A percentile compares a stretch with the other conserved stretches of the same genome.
Conservation (phyloP, 2,329 filamentous ascomycete species). For the Nemania sp. region DNA sequence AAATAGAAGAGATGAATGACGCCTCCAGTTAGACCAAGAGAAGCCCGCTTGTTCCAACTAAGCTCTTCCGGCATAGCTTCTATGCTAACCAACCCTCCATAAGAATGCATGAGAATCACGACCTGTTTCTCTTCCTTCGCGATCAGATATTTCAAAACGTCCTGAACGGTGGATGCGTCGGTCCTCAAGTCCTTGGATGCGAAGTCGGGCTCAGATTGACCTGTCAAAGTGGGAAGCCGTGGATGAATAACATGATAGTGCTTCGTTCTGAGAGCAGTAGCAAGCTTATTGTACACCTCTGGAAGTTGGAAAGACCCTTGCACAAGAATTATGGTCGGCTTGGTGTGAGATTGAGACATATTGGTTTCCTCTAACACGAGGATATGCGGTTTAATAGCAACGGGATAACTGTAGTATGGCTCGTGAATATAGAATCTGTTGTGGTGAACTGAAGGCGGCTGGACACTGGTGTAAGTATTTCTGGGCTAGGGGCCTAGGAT, state of each 20-base stretch:
- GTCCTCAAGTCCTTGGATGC: constrained; percentile 11
- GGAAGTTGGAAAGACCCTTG: constrained; percentile 28
- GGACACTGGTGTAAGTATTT: too few species aligned
- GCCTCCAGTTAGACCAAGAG: constrained; percentile 10
- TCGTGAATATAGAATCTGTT: too few species aligned
- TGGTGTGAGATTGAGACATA: constrained; percentile 1
- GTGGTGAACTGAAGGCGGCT: too few species aligned
- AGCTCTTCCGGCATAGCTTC: constrained; percentile 18
- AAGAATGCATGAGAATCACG: constrained; percentile 20
- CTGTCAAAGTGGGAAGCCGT: constrained; percentile 21
- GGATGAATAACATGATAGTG: constrained; percentile 22
- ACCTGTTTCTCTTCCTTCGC: constrained; percentile 12
- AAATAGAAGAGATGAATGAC: constrained; percentile 17
- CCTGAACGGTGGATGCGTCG: constrained; percentile 17
- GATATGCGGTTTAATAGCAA: too few species aligned
- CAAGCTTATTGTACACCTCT: constrained; percentile 24
- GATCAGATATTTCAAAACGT: constrained; percentile 13
- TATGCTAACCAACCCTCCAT: constrained; percentile 19
- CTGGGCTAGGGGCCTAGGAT: too few species aligned
- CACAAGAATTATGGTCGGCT: constrained; percentile 20
- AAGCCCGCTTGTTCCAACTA: constrained; percentile 2
- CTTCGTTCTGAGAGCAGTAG: constrained; percentile 6
- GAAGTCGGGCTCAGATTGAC: constrained; percentile 21
- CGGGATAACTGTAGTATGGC: too few species aligned
- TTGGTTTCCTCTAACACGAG: too few species aligned